These are phyloP conservation scores for Jackrogersella multiformis DNA, from an alignment of 495 filamentous ascomycete species.

Conservation along the genomic window DNA sequence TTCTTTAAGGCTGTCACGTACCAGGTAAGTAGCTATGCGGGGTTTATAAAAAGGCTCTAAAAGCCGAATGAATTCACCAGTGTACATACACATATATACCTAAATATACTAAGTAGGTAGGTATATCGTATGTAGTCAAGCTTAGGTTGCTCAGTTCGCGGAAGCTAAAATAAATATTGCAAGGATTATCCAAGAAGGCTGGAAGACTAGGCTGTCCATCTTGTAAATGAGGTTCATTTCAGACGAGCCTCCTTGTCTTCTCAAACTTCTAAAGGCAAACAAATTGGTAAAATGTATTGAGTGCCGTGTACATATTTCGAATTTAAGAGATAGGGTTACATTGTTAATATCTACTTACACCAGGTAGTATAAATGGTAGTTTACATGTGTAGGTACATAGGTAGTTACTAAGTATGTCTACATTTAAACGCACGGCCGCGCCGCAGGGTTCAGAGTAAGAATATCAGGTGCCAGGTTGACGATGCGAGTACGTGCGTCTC, in stretches of 20 bases:
- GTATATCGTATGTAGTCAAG: slow-evolving; percentile 5
- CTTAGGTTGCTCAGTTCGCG: neutral
- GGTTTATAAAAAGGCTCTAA: neutral
- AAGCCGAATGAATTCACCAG: neutral
- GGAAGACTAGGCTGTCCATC: slow-evolving; percentile 10
- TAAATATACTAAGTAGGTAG: too few species aligned
- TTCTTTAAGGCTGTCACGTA: neutral
- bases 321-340: neutral
- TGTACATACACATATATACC: neutral
- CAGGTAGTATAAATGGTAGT: neutral
- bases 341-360: slow-evolving; percentile 12
- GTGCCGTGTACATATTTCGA: too few species aligned
- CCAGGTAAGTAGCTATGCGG: neutral
- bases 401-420: too few species aligned
- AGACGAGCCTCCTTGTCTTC: slow-evolving; percentile 1
- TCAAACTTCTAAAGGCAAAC: slow-evolving; percentile 14
- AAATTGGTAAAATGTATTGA: too few species aligned
- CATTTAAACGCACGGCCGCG: slow-evolving; percentile 11
- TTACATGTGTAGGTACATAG: slow-evolving; percentile 3
- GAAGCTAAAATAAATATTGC: slow-evolving; percentile 5
- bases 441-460: slow-evolving; percentile 9
- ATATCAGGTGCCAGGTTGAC: slow-evolving; percentile 38
- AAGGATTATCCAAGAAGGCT: slow-evolving; percentile 14
- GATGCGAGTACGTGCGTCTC: slow-evolving; percentile 43
- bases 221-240: slow-evolving; percentile 7